phyloP scores from a whole-genome alignment of 495 filamentous ascomycete genomes.

The Bombardia bombarda region DNA sequence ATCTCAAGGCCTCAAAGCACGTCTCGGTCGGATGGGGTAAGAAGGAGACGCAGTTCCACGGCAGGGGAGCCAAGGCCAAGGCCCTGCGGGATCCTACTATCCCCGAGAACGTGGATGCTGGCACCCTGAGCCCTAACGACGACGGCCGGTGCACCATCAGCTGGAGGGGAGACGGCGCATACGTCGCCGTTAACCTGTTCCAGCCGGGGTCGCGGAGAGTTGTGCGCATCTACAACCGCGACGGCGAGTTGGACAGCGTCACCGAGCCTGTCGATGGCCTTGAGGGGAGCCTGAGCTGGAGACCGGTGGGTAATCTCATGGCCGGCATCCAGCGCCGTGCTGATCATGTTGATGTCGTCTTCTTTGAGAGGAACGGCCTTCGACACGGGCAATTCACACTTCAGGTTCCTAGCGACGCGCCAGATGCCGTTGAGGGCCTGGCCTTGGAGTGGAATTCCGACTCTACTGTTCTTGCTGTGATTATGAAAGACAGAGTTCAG shows the following conservation, averaged over 20 bases:
- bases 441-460: slow-evolving; percentile 79
- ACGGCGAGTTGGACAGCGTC: slow-evolving; percentile 82
- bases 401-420: slow-evolving; percentile 48
- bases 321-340: slow-evolving; percentile 68
- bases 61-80: slow-evolving; percentile 84
- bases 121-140: slow-evolving; percentile 63
- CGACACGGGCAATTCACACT: slow-evolving; percentile 87
- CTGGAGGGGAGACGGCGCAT: slow-evolving; percentile 94
- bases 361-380: slow-evolving; percentile 94
- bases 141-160: slow-evolving; percentile 62
- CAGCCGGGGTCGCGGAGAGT: slow-evolving; percentile 60
- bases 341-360: slow-evolving; percentile 72
- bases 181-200: slow-evolving; percentile 74
- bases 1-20: slow-evolving; percentile 84
- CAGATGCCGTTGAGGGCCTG: slow-evolving; percentile 51
- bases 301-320: slow-evolving; percentile 82
- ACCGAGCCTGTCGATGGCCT: slow-evolving; percentile 90
- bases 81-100: slow-evolving; percentile 88
- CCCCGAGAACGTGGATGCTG: slow-evolving; percentile 86
- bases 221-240: slow-evolving; percentile 82
- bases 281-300: slow-evolving; percentile 82
- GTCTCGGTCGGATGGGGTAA: slow-evolving; percentile 99
- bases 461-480: slow-evolving; percentile 81
- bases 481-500: slow-evolving; percentile 66
- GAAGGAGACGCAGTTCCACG: slow-evolving; percentile 94